Base-by-base conservation (phyloP, 2,329 filamentous ascomycete genomes). In the Raffaelea albimanens region DNA sequence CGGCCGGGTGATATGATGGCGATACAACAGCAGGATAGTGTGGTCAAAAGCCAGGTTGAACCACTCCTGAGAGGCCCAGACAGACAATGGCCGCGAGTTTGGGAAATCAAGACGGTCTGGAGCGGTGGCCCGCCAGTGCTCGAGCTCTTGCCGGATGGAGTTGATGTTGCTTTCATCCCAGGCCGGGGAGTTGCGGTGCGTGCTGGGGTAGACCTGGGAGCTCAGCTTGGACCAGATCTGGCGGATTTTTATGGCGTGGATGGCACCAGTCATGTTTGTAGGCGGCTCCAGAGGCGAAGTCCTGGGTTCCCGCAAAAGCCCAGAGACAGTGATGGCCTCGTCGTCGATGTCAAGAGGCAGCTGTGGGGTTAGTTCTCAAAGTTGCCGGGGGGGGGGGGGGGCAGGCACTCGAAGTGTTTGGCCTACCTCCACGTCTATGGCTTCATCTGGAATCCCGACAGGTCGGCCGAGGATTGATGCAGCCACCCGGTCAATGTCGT, bases 31-130 rank as follows among this genome's bases (percentile, higher is more conserved):
- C 5, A 69, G 54, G 20, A 69, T 60, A 2, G 64, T 62, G 47
- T 68, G 60, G 47, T 66, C 52, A 42, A 67, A 67, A 1, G 61
- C 62, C 1, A 68, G 55, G 3, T 58, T 49, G 42, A 68, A 69
- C 65, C 66, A 68, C 13, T 61, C 58, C 5, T 50, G 49, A 1
- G 65, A 66, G 0, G 63, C 59, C 49, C 65, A 69, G 2, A 64
- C 59, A 1, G 60, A 60, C 4, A 61, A 18, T 20, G 44, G 40
- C 14, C n/a, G 16, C 2, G 36, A 18, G 29, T 29, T 22, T 4
- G 31, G 25, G 13, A 29, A 29, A 29, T 29, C 25, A 29, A 19
- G 25, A 21, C 25, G 11, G 16, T 29, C 20, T 36, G 29, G 33
- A 16, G 36, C 36, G 21, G 44, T 4, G 4, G 31, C 45, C 18